A percentile compares a stretch with the other conserved stretches of the same genome.
phyloP scores from a whole-genome alignment of 176 grass and related monocot species.

The Canna indica region DNA sequence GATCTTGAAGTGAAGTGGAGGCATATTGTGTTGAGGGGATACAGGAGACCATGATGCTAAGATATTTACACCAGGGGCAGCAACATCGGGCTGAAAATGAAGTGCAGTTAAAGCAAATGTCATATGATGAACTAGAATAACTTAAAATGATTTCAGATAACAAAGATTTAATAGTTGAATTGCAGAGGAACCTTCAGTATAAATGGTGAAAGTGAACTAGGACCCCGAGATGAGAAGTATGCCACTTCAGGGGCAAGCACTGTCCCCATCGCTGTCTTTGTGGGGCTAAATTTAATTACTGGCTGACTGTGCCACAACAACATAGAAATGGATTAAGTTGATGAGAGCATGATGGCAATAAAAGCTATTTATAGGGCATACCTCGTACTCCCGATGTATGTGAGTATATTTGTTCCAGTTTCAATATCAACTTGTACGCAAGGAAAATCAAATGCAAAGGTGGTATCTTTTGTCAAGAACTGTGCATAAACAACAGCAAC shows the following conservation, averaged over 20 bases:
- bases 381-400: conserved; percentile 61
- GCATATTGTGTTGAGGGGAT: conserved; percentile 28
- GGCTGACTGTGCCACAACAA: conserved; percentile 40
- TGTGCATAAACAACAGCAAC: conserved; percentile 66
- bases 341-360: neutral
- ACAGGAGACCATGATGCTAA: conserved; percentile 87
- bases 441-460: conserved; percentile 70
- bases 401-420: conserved; percentile 65
- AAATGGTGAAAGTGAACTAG: conserved; percentile 75
- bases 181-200: conserved; percentile 60
- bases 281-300: conserved; percentile 43
- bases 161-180: neutral
- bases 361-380: conserved; percentile 14
- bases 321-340: neutral
- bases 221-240: conserved; percentile 87
- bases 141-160: neutral
- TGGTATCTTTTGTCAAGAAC: conserved; percentile 77
- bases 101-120: neutral
- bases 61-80: conserved; percentile 95
- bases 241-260: conserved; percentile 83
- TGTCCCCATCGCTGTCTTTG: conserved; percentile 62
- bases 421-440: conserved; percentile 87
- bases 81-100: conserved; percentile 66
- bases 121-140: neutral
- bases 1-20: conserved; percentile 65